Conservation (phyloP, 805 yeast genomes). For the Metschnikowia anglica region DNA sequence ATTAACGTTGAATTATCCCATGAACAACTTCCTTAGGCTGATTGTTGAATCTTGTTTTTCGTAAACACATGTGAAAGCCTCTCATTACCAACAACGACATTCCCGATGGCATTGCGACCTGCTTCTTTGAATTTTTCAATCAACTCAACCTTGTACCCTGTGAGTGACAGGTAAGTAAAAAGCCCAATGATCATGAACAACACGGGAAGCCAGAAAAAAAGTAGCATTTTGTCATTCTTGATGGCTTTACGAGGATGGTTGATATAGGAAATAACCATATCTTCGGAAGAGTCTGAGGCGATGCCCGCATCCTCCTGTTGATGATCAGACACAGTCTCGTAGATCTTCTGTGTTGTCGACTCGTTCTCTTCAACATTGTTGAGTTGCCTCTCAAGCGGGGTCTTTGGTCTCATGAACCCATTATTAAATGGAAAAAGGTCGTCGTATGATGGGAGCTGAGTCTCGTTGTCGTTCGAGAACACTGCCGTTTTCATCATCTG, state of each 20-base stretch:
- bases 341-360: background rate
- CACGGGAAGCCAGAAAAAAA: conserved; percentile 90
- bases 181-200: conserved; percentile 55
- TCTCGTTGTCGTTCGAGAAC: conserved; percentile 35
- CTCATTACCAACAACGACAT: conserved; percentile 44
- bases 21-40: conserved; percentile 2
- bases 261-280: conserved; percentile 42
- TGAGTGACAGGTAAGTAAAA: conserved; percentile 42
- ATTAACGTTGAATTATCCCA: background rate
- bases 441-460: conserved; percentile 64
- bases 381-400: conserved; percentile 32
- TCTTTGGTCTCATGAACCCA: conserved; percentile 32
- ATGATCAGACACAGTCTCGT: background rate
- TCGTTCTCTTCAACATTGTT: conserved; percentile 22
- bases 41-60: conserved; percentile 5
- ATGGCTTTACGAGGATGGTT: conserved; percentile 48
- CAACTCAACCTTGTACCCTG: conserved; percentile 39
- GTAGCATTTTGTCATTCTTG: conserved; percentile 75
- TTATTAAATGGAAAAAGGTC: conserved; percentile 62
- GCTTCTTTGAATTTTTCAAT: conserved; percentile 35
- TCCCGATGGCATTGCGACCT: conserved; percentile 40
- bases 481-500: conserved; percentile 42
- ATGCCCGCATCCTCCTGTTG: conserved; percentile 32
- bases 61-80: conserved; percentile 38
- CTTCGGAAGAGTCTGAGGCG: conserved; percentile 44